Evolutionary conservation across 1,139 yeast genomes (phyloP).

Genomic region (Diutina sp.): DNA sequence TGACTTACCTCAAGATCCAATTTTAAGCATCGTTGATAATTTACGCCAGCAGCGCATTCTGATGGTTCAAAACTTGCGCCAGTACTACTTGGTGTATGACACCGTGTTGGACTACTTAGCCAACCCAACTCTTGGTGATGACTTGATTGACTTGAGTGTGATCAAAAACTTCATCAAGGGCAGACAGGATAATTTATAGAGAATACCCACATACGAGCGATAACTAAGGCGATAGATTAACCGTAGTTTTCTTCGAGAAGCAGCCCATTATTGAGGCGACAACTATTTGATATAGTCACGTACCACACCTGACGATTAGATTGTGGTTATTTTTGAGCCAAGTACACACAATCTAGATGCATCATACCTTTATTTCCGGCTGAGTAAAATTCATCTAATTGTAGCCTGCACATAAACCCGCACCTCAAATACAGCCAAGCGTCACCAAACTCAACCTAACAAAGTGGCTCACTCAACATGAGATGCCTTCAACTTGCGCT

Average conservation of each 20-base stretch:
- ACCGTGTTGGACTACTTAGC: conserved; percentile 8
- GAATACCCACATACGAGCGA: neutral
- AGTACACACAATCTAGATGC: neutral
- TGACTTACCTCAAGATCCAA: conserved; percentile 19
- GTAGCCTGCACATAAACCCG: neutral
- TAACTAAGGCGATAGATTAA: too few relatives aligned
- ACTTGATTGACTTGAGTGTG: neutral
- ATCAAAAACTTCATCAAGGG: neutral
- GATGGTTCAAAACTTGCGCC: conserved; percentile 75
- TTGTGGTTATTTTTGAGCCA: neutral
- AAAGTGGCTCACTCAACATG: neutral
- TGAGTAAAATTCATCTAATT: neutral
- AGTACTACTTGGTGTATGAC: conserved; percentile 64
- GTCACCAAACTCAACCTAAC: neutral
- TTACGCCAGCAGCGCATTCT: conserved; percentile 62
- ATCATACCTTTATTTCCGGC: too few relatives aligned
- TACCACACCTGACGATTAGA: neutral
- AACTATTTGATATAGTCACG: too few relatives aligned
- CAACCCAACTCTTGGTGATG: neutral
- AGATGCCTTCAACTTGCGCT: neutral
- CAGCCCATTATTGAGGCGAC: too few relatives aligned
- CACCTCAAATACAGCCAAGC: neutral
- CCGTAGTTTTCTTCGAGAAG: too few relatives aligned
- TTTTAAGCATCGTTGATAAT: conserved; percentile 42
- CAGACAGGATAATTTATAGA: neutral